Evolutionary conservation across 371 early-diverging fungal species (phyloP).

Genomic region (Rhizopus delemar): DNA sequence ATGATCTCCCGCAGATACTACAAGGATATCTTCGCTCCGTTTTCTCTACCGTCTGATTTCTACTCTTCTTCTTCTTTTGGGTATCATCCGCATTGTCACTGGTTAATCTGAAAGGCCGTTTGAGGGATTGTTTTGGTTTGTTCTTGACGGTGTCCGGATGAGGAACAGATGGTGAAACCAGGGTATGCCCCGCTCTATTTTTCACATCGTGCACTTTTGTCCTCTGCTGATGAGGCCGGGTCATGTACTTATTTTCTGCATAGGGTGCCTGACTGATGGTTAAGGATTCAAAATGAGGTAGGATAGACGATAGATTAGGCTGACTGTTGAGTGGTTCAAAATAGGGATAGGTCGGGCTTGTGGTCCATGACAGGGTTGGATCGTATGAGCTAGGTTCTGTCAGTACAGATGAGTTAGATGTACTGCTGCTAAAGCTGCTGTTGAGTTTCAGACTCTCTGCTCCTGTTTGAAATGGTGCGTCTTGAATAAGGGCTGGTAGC

Average conservation of each 20-base stretch:
- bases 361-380: not conserved
- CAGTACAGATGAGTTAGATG: not conserved
- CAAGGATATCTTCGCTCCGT: not conserved
- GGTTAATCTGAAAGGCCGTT: not conserved
- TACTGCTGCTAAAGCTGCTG: not conserved
- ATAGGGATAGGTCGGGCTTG: not conserved
- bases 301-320: not conserved
- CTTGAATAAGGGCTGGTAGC: not conserved
- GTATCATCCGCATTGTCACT: not conserved
- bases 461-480: not conserved
- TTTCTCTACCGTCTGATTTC: not conserved
- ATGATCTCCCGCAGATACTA: not conserved
- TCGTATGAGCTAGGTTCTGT: slow-evolving; percentile 2
- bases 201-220: not conserved
- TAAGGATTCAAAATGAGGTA: not conserved
- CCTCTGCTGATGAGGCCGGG: not conserved
- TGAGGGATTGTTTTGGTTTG: not conserved
- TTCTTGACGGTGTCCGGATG: no score
- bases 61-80: not conserved
- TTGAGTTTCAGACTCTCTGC: not conserved
- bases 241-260: not conserved
- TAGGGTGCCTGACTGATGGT: not conserved
- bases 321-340: not conserved
- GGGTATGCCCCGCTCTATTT: no score
- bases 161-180: no score